phyloP scores from a whole-genome alignment of 306 rosid genomes.

The Quercus alba region DNA sequence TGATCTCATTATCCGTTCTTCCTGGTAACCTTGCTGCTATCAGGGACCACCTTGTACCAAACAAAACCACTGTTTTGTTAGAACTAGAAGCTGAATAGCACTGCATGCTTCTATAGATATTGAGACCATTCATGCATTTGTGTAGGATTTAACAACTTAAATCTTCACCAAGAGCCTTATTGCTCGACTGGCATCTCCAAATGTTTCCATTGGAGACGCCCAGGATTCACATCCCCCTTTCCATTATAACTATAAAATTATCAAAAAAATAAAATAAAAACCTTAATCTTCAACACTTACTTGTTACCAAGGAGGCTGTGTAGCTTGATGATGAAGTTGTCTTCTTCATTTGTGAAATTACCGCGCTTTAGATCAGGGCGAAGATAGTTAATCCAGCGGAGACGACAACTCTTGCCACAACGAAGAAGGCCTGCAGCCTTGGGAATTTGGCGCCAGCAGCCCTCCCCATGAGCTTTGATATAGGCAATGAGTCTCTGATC shows the following conservation, averaged over 20 bases:
- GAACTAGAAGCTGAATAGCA: too few relatives aligned
- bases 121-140: too few relatives aligned
- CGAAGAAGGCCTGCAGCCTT: constrained; percentile 98
- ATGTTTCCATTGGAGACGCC: too few relatives aligned
- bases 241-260: too few relatives aligned
- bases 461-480: constrained; percentile 93
- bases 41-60: constrained; percentile 69
- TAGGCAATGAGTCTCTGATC: constrained; percentile 87
- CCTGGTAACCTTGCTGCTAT: constrained; percentile 93
- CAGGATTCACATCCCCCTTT: too few relatives aligned
- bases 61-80: constrained; percentile 16
- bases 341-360: constrained; percentile 90
- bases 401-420: constrained; percentile 94
- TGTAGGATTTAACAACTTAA: too few relatives aligned
- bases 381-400: constrained; percentile 97
- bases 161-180: too few relatives aligned
- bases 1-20: constrained; percentile 96
- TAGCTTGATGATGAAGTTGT: constrained; percentile 95
- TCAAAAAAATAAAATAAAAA: too few relatives aligned
- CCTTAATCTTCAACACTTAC: constrained; percentile 29
- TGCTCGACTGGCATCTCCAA: too few relatives aligned
- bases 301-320: constrained; percentile 96
- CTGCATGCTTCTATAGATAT: too few relatives aligned
- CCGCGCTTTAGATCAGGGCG: constrained; percentile 98
- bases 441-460: constrained; percentile 96